phyloP scores from a whole-genome alignment of 2,329 filamentous ascomycete genomes.

The Neofusicoccum laricinum region DNA sequence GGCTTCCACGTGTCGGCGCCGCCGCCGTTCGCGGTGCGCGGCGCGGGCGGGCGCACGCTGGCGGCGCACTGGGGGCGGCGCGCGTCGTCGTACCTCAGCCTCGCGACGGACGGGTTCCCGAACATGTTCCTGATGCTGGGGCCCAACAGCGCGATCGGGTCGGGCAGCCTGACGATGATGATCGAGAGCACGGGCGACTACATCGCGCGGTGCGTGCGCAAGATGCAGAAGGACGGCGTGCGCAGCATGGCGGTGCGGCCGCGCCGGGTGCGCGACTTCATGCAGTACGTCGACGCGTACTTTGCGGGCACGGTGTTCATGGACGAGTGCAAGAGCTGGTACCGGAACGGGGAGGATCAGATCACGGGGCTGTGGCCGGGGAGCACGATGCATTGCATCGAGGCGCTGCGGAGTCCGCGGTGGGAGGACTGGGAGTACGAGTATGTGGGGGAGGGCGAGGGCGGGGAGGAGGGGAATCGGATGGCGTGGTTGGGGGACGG shows the following conservation, averaged over 20 bases:
- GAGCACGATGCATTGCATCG: slow-evolving; percentile 30
- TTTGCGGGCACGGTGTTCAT: slow-evolving; percentile 32
- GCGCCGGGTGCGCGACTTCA: slow-evolving; percentile 30
- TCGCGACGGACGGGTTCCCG: slow-evolving; percentile 32
- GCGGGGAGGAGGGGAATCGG: slow-evolving; percentile 24
- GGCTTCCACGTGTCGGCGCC: slow-evolving; percentile 41
- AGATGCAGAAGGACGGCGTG: slow-evolving; percentile 43
- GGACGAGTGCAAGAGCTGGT: slow-evolving; percentile 36
- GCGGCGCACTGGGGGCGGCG: slow-evolving; percentile 34
- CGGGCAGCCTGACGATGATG: slow-evolving; percentile 41
- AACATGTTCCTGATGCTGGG: slow-evolving; percentile 44
- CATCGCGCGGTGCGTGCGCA: slow-evolving; percentile 38
- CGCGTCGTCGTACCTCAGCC: slow-evolving; percentile 30
- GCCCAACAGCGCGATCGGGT: slow-evolving; percentile 40
- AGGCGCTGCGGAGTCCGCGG: slow-evolving; percentile 30
- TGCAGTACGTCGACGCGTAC: slow-evolving; percentile 31
- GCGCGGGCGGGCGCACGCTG: slow-evolving; percentile 26
- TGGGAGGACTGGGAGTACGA: slow-evolving; percentile 36
- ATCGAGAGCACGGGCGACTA: slow-evolving; percentile 41
- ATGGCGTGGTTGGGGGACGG: slow-evolving; percentile 35
- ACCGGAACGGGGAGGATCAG: slow-evolving; percentile 26
- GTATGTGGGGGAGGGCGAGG: slow-evolving; percentile 23
- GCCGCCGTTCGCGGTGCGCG: slow-evolving; percentile 37
- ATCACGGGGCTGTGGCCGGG: slow-evolving; percentile 36
- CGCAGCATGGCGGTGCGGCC: slow-evolving; percentile 32